These are phyloP conservation scores for Lachancea thermotolerans DNA, from an alignment of 805 yeast genomes.

Conservation along the genomic window DNA sequence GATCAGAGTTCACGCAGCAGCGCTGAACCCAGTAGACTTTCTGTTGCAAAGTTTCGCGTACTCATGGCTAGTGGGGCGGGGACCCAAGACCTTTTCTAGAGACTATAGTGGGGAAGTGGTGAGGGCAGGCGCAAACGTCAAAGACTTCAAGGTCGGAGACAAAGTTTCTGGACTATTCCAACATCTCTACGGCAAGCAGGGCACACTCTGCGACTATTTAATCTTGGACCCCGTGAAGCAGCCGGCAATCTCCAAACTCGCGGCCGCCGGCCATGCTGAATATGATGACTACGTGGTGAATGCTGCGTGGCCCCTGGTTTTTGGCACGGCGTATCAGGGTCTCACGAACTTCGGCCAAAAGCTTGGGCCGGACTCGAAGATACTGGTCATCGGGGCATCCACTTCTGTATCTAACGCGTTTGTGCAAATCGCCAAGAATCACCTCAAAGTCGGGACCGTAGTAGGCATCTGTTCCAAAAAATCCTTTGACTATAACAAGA, in stretches of 20 bases:
- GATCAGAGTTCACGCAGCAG: slow-evolving; percentile 25
- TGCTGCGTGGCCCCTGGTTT: slow-evolving; percentile 58
- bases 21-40: slow-evolving; percentile 29
- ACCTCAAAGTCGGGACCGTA: slow-evolving; percentile 41
- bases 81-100: slow-evolving; percentile 21
- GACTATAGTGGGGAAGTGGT: slow-evolving; percentile 29
- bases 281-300: slow-evolving; percentile 18
- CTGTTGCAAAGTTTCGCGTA: slow-evolving; percentile 14
- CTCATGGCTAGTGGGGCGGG: slow-evolving; percentile 5
- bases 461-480: slow-evolving; percentile 50
- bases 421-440: slow-evolving; percentile 49
- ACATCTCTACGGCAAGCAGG: slow-evolving; percentile 26
- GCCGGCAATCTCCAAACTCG: slow-evolving; percentile 31
- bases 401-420: slow-evolving; percentile 58
- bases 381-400: slow-evolving; percentile 67
- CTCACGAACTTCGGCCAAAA: slow-evolving; percentile 28
- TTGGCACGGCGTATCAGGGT: slow-evolving; percentile 51
- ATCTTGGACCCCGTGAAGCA: slow-evolving; percentile 32
- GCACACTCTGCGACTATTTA: slow-evolving; percentile 44
- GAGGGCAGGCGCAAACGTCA: slow-evolving; percentile 20
- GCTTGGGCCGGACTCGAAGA: slow-evolving; percentile 39
- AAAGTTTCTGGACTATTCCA: slow-evolving; percentile 23
- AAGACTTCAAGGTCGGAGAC: slow-evolving; percentile 21
- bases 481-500: slow-evolving; percentile 39
- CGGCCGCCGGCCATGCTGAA: slow-evolving; percentile 6